Evolutionary conservation across 106 monocot genomes (phyloP).

Genomic region (Narthecium ossifragum): DNA sequence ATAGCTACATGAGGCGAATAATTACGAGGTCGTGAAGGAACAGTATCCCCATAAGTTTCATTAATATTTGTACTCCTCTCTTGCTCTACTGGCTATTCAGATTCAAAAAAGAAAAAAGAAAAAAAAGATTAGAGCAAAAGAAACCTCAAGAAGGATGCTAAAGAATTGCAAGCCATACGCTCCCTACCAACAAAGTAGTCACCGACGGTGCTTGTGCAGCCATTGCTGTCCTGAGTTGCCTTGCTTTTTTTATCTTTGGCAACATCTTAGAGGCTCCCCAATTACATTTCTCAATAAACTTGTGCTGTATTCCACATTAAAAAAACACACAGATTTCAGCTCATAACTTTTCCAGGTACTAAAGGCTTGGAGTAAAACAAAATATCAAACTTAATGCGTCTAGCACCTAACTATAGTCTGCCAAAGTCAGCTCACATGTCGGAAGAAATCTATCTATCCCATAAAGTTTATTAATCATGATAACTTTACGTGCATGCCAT

Average conservation of each 20-base stretch:
- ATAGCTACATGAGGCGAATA: conserved; percentile 19
- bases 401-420: too few relatives aligned
- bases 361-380: too few relatives aligned
- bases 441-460: too few relatives aligned
- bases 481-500: too few relatives aligned
- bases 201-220: conserved; percentile 43
- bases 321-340: background rate
- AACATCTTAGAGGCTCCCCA: conserved; percentile 86
- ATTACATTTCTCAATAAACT: conserved; percentile 85
- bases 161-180: conserved; percentile 10
- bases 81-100: conserved; percentile 29
- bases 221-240: conserved; percentile 64
- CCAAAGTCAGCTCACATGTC: too few relatives aligned
- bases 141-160: conserved; percentile 4
- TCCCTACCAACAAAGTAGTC: conserved; percentile 5
- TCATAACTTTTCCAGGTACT: too few relatives aligned
- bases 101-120: background rate
- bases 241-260: conserved; percentile 81
- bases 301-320: conserved; percentile 57
- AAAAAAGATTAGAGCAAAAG: background rate
- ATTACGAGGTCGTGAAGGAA: conserved; percentile 50
- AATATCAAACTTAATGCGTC: too few relatives aligned
- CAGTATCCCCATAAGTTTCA: conserved; percentile 57
- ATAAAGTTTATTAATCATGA: too few relatives aligned
- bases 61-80: conserved; percentile 18